phyloP scores from a whole-genome alignment of 2,329 filamentous ascomycete species.

The Chaetomiaceae sp. region DNA sequence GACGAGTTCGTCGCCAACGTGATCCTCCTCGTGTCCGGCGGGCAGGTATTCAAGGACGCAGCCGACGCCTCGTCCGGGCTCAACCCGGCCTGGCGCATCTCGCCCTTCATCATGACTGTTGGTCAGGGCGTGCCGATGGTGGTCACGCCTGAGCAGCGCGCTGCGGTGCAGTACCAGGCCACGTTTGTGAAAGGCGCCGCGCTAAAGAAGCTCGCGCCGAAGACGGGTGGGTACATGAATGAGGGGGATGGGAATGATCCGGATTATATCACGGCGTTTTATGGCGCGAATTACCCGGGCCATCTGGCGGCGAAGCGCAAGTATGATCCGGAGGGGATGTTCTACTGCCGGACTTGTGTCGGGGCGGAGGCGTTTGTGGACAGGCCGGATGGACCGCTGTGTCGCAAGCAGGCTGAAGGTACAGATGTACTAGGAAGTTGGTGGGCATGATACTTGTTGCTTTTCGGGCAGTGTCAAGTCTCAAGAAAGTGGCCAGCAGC shows the following conservation, averaged over 20 bases:
- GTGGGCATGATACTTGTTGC: no score
- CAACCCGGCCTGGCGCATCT: conserved; percentile 12
- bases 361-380: conserved; percentile 24
- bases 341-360: conserved; percentile 28
- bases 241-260: conserved; percentile 30
- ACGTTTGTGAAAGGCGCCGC: conserved; percentile 11
- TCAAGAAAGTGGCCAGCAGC: no score
- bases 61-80: conserved; percentile 9
- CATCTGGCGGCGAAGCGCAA: conserved; percentile 28
- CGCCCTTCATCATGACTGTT: conserved; percentile 8
- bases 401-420: no score
- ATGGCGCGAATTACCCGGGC: conserved; percentile 27
- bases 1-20: conserved; percentile 13
- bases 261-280: conserved; percentile 28
- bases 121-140: conserved; percentile 10
- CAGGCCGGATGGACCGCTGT: conserved; percentile 10
- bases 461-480: no score
- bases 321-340: conserved; percentile 27
- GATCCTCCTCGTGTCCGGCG: conserved; percentile 12
- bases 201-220: conserved; percentile 8
- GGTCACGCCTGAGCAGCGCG: background rate
- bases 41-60: conserved; percentile 10
- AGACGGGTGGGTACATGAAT: conserved; percentile 26
- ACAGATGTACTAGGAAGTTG: no score
- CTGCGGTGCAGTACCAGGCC: background rate